Conservation (phyloP, 2,329 filamentous ascomycete genomes). For the Penicillium corylophilum region DNA sequence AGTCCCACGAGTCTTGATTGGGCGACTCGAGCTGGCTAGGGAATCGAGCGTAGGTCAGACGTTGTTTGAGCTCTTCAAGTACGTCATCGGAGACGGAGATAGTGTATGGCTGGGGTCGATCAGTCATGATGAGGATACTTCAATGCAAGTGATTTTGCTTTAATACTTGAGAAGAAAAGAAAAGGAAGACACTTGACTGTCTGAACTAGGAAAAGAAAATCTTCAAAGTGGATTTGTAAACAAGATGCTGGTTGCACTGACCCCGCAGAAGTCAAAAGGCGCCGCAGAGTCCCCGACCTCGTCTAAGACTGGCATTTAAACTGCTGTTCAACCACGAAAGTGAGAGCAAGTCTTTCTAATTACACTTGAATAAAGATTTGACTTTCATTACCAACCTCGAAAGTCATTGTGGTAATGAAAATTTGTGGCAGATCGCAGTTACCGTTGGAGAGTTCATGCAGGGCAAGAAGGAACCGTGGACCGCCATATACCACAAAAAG, state of each 20-base stretch:
- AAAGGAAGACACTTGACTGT: no score
- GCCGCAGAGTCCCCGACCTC: neutral
- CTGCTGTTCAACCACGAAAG: no score
- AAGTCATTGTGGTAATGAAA: neutral
- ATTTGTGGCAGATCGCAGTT: neutral
- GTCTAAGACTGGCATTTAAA: neutral
- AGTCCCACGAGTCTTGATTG: slow-evolving; percentile 19
- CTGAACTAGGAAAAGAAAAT: no score
- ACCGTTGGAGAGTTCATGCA: neutral
- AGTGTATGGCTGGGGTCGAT: slow-evolving; percentile 8
- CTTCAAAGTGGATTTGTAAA: neutral
- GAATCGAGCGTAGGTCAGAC: slow-evolving; percentile 16
- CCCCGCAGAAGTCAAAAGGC: neutral
- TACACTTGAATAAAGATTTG: no score
- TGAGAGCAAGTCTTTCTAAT: no score
- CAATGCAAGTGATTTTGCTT: neutral
- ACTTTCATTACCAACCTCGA: no score
- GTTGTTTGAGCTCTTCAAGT: slow-evolving; percentile 20
- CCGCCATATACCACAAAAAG: neutral
- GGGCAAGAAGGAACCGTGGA: neutral
- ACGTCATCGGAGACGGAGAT: slow-evolving; percentile 15
- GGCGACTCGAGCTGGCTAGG: slow-evolving; percentile 19
- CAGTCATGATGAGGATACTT: slow-evolving; percentile 8
- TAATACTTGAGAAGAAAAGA: no score
- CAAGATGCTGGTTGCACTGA: neutral